These are phyloP conservation scores for Pyrus hybrid DNA, from an alignment of 331 rosid species.

Conservation along the genomic window DNA sequence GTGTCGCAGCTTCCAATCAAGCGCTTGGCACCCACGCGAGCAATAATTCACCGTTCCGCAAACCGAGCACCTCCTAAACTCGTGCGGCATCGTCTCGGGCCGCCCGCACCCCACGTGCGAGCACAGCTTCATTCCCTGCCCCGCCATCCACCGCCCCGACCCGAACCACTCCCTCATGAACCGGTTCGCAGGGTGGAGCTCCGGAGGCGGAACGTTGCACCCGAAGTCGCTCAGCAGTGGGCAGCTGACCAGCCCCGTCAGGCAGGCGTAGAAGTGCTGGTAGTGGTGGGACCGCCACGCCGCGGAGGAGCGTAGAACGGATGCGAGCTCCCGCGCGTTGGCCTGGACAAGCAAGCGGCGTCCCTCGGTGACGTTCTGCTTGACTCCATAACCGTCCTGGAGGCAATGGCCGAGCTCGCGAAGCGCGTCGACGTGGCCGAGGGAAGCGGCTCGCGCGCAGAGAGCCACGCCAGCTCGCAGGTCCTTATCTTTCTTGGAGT, in stretches of 20 bases:
- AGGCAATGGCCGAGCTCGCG: slow-evolving; percentile 91
- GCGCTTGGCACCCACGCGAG: slow-evolving; percentile 83
- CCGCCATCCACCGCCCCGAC: slow-evolving; percentile 20
- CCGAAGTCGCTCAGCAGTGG: slow-evolving; percentile 54
- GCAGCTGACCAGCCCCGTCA: slow-evolving; percentile 12
- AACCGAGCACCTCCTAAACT: slow-evolving; percentile 81
- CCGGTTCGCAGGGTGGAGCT: slow-evolving; percentile 50
- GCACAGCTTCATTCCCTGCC: slow-evolving; percentile 45
- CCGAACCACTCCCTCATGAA: slow-evolving; percentile 73
- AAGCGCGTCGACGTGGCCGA: slow-evolving; percentile 76
- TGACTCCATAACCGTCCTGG: slow-evolving; percentile 84
- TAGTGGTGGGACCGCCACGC: slow-evolving; percentile 17
- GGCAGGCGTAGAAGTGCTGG: slow-evolving; percentile 11
- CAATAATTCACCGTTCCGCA: slow-evolving; percentile 81
- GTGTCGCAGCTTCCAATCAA: slow-evolving; percentile 84
- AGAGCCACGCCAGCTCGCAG: slow-evolving; percentile 70
- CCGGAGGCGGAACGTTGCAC: slow-evolving; percentile 34
- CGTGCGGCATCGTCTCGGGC: slow-evolving; percentile 74
- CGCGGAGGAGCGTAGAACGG: slow-evolving; percentile 28
- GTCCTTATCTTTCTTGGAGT: slow-evolving; percentile 49
- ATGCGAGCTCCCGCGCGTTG: slow-evolving; percentile 63
- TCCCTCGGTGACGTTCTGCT: slow-evolving; percentile 55
- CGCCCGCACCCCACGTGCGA: slow-evolving; percentile 71
- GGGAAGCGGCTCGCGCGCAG: slow-evolving; percentile 64
- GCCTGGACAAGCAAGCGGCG: slow-evolving; percentile 63